phyloP scores from a whole-genome alignment of 805 yeast species.

The Lipomyces kockii region DNA sequence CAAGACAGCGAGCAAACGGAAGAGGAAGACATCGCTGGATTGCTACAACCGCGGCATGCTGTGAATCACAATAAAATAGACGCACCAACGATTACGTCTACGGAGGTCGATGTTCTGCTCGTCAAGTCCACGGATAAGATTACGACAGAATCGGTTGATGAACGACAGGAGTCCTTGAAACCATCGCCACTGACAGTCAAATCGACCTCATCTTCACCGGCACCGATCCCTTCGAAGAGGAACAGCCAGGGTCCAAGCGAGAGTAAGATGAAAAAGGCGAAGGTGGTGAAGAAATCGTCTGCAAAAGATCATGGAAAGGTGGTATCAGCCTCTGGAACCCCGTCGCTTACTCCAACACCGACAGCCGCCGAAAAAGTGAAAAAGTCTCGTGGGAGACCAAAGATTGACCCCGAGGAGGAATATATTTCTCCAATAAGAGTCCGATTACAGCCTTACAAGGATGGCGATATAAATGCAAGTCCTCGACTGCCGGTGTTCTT shows the following conservation, averaged over 20 bases:
- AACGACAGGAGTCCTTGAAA: neutral
- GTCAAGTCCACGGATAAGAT: neutral
- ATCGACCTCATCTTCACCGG: neutral
- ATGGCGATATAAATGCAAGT: constrained; percentile 21
- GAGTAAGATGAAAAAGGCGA: constrained; percentile 13
- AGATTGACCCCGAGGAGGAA: constrained; percentile 2
- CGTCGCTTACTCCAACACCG: neutral
- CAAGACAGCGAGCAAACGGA: neutral
- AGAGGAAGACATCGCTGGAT: constrained; percentile 5
- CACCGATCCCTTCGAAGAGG: neutral
- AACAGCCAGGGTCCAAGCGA: neutral
- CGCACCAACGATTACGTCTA: neutral
- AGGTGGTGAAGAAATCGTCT: constrained; percentile 9
- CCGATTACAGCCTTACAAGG: constrained; percentile 35
- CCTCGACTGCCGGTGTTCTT: constrained; percentile 33
- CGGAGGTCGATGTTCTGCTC: neutral
- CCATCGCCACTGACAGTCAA: neutral
- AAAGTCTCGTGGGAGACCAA: constrained; percentile 5
- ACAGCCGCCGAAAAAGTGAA: constrained; percentile 14
- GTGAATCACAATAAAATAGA: neutral
- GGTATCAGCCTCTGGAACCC: neutral
- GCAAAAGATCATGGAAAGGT: constrained; percentile 14
- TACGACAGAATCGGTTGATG: neutral
- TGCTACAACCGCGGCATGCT: neutral
- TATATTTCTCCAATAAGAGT: constrained; percentile 28